phyloP scores from a whole-genome alignment of 148 eudicot species.

The Chenopodium suecicum region DNA sequence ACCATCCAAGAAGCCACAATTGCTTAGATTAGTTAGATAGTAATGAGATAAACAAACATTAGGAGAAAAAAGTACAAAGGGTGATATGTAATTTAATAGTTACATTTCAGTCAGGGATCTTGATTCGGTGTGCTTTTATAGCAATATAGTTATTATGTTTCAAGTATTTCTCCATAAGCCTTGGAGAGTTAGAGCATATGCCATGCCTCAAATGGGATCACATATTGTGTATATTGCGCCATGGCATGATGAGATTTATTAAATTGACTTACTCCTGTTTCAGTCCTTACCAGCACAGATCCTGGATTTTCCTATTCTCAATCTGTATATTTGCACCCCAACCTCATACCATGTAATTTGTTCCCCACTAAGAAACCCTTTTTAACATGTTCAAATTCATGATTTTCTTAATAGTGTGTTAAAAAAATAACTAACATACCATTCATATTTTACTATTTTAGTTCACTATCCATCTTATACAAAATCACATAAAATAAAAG shows the following conservation, averaged over 20 bases:
- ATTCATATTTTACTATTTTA: background rate
- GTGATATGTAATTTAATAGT: too few species aligned
- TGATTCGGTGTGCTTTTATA: too few species aligned
- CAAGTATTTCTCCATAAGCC: background rate
- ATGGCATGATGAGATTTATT: background rate
- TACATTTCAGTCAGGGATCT: too few species aligned
- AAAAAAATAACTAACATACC: background rate
- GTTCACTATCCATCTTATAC: background rate
- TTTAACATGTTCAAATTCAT: background rate
- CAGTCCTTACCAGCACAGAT: background rate
- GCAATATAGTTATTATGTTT: background rate
- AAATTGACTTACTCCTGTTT: background rate
- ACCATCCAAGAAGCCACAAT: too few species aligned
- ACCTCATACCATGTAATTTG: background rate
- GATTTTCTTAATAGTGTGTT: background rate
- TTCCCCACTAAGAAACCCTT: background rate
- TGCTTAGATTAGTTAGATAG: too few species aligned
- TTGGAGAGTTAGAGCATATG: background rate
- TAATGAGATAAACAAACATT: too few species aligned
- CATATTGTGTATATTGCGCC: background rate
- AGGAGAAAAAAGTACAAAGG: too few species aligned
- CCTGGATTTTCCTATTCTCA: background rate
- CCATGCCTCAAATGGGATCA: background rate
- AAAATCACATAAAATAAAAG: background rate
- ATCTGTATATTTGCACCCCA: background rate